These are phyloP conservation scores for Zymoseptoria brevis DNA, from an alignment of 2,329 filamentous ascomycete genomes.

Conservation along the genomic window DNA sequence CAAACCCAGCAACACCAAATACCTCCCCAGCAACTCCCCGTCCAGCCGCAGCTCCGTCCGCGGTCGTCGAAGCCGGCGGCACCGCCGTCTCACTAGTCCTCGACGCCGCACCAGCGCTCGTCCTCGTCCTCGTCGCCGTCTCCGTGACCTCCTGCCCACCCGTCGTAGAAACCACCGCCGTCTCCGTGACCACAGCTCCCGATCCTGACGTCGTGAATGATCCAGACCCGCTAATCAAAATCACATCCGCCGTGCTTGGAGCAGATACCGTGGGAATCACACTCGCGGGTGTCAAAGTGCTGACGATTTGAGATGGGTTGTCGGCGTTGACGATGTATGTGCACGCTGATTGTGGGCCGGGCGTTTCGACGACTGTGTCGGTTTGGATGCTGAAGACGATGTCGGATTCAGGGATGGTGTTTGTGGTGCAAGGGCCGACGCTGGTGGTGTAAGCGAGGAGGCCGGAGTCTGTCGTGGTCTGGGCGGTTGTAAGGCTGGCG, in stretches of 20 bases:
- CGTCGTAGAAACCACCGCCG: background rate
- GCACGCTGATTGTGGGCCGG: slow-evolving; percentile 1
- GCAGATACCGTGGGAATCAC: background rate
- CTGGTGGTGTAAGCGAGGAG: background rate
- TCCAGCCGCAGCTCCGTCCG: background rate
- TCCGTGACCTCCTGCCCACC: background rate
- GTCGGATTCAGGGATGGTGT: slow-evolving; percentile 6
- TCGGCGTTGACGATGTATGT: slow-evolving; percentile 1
- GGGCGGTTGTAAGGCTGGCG: slow-evolving; percentile 4
- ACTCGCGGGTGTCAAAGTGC: background rate
- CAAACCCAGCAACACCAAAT: background rate
- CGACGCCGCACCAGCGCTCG: background rate
- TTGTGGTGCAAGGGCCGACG: slow-evolving; percentile 1
- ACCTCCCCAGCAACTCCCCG: background rate
- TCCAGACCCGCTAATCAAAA: background rate
- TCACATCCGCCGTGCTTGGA: background rate
- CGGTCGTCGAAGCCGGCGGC: background rate
- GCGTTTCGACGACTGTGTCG: slow-evolving; percentile 9
- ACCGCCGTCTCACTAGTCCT: background rate
- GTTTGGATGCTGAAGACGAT: slow-evolving; percentile 15
- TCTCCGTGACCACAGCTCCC: background rate
- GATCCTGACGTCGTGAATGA: background rate
- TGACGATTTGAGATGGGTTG: background rate
- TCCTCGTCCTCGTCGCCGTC: background rate
- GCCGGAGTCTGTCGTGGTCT: background rate